phyloP scores from a whole-genome alignment of 1,139 yeast genomes.

The Kurtzmaniella quercitrusa region DNA sequence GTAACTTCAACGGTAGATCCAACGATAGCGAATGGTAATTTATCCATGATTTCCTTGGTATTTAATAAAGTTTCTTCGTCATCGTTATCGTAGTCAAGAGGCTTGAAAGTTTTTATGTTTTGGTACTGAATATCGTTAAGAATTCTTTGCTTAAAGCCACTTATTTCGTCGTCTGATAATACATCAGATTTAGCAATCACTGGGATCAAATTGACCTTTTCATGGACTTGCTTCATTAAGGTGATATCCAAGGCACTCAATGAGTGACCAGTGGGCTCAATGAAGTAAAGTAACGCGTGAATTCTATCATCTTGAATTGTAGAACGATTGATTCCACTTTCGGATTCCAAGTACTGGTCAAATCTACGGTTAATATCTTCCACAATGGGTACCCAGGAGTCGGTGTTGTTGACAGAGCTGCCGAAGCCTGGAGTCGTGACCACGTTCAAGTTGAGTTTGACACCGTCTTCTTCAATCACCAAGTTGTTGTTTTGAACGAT shows the following conservation, averaged over 20 bases:
- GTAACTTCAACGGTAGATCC: conserved; percentile 80
- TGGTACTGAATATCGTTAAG: conserved; percentile 73
- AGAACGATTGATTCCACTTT: conserved; percentile 81
- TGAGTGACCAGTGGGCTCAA: conserved; percentile 96
- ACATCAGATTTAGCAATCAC: conserved; percentile 94
- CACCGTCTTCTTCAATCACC: conserved; percentile 90
- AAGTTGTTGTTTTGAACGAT: conserved; percentile 64
- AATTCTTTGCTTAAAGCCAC: conserved; percentile 68
- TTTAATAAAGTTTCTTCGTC: conserved; percentile 76
- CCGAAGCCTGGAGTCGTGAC: conserved; percentile 95
- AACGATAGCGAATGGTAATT: conserved; percentile 89
- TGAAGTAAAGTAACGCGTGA: conserved; percentile 84
- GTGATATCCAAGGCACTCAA: conserved; percentile 85
- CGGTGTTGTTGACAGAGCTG: conserved; percentile 80
- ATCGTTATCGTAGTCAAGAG: conserved; percentile 76
- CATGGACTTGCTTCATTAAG: conserved; percentile 84
- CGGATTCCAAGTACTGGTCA: conserved; percentile 85
- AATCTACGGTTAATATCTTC: conserved; percentile 85
- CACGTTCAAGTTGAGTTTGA: conserved; percentile 76
- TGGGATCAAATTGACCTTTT: conserved; percentile 91
- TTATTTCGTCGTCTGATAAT: conserved; percentile 81
- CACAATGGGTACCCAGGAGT: conserved; percentile 91
- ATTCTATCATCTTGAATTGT: conserved; percentile 70
- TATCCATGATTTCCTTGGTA: conserved; percentile 62
- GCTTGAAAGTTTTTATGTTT: conserved; percentile 74